phyloP scores from a whole-genome alignment of 2,329 filamentous ascomycete genomes.

The Calonectria fujianensis region DNA sequence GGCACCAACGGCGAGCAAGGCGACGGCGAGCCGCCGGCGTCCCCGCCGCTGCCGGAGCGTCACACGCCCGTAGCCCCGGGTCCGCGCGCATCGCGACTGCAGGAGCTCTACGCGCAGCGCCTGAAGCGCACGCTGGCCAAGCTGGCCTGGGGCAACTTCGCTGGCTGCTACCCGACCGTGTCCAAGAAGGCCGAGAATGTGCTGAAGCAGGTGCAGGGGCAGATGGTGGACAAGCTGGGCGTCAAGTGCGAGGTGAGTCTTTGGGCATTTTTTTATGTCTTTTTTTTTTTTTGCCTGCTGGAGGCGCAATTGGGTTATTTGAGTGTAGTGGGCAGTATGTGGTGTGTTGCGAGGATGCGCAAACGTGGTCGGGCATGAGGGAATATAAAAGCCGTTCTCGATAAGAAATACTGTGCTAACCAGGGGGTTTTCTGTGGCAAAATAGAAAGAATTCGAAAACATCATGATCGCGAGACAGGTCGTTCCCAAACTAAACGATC shows the following conservation, averaged over 20 bases:
- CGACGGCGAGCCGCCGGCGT: conserved; percentile 48
- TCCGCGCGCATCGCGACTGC: conserved; percentile 73
- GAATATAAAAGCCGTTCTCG: too few relatives aligned
- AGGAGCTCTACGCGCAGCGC: conserved; percentile 71
- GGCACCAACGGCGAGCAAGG: conserved; percentile 1
- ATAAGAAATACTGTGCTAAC: conserved; percentile 36
- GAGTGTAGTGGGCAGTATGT: background rate
- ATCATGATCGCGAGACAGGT: conserved; percentile 72
- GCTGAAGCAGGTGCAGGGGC: conserved; percentile 73
- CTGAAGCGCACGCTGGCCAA: conserved; percentile 73
- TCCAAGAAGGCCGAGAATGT: conserved; percentile 69
- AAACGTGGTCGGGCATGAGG: background rate
- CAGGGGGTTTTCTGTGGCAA: background rate
- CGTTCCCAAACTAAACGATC: conserved; percentile 74
- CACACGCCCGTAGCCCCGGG: conserved; percentile 70
- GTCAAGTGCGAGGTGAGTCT: conserved; percentile 70
- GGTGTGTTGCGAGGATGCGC: background rate
- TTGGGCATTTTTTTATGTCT: background rate
- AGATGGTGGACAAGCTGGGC: conserved; percentile 74
- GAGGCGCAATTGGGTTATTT: background rate
- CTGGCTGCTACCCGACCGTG: conserved; percentile 78
- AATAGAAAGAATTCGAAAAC: conserved; percentile 73
- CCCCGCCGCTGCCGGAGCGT: conserved; percentile 64
- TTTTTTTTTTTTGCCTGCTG: background rate
- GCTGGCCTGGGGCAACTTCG: conserved; percentile 75